Conservation (phyloP, 2,329 filamentous ascomycete species). For the Epichloe amarillans region DNA sequence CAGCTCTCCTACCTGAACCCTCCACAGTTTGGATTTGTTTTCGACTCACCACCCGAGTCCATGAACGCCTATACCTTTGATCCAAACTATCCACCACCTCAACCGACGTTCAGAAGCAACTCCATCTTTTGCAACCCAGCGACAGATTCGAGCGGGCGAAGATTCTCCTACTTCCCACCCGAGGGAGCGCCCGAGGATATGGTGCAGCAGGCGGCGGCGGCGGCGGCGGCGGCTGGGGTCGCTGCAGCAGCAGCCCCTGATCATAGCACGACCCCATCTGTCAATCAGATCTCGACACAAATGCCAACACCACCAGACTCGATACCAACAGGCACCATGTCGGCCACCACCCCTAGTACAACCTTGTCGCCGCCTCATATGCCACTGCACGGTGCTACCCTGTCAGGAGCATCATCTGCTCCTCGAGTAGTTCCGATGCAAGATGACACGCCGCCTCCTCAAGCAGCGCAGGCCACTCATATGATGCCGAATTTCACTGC, state of each 20-base stretch:
- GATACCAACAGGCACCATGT: constrained; percentile 17
- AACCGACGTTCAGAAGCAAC: constrained; percentile 49
- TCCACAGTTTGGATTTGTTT: constrained; percentile 45
- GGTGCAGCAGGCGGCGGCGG: constrained; percentile 11
- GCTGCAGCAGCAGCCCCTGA: constrained; percentile 16
- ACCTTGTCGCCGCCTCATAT: constrained; percentile 26
- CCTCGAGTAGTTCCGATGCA: constrained; percentile 12
- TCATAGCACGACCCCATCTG: constrained; percentile 15
- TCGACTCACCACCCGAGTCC: constrained; percentile 41
- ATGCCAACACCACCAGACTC: constrained; percentile 33
- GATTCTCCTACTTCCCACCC: constrained; percentile 52
- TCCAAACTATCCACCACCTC: constrained; percentile 27
- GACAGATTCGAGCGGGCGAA: constrained; percentile 38
- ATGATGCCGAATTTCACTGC: constrained; percentile 11
- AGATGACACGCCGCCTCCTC: constrained; percentile 18
- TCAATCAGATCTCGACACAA: constrained; percentile 19
- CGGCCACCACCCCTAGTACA: constrained; percentile 17
- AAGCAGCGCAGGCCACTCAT: constrained; percentile 9
- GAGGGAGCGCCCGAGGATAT: constrained; percentile 28
- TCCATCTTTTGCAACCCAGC: constrained; percentile 52
- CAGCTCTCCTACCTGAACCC: constrained; percentile 30
- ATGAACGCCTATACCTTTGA: constrained; percentile 34
- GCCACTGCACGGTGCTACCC: constrained; percentile 16
- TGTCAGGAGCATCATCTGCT: constrained; percentile 17
- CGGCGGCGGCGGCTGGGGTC: constrained; percentile 13